A percentile compares a stretch with the other conserved stretches of the same genome.
phyloP scores from a whole-genome alignment of 768 basidiomycete species.

The Naganishia kalamii region DNA sequence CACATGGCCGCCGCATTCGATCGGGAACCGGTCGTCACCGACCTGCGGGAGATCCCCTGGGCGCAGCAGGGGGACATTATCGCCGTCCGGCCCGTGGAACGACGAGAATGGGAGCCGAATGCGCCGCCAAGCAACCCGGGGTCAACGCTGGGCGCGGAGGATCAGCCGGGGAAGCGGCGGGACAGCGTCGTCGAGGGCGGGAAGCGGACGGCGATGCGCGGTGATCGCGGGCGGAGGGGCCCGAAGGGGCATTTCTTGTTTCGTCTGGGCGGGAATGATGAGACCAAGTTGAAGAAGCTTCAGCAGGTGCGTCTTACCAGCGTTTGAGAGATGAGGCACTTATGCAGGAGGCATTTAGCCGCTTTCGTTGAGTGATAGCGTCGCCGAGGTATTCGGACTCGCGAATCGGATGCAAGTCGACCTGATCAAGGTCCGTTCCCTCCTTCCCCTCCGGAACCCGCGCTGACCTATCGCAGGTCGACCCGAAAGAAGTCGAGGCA shows the following conservation, averaged over 20 bases:
- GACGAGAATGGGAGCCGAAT: slow-evolving; percentile 10
- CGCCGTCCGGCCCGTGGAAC: slow-evolving; percentile 14
- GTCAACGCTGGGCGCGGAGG: not conserved
- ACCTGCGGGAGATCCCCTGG: slow-evolving; percentile 21
- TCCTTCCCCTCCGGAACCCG: no score
- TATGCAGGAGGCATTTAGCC: not conserved
- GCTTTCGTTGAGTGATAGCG: slow-evolving; percentile 6
- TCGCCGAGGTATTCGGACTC: not conserved
- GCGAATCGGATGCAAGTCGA: slow-evolving; percentile 20
- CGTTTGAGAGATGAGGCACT: slow-evolving; percentile 58
- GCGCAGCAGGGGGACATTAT: slow-evolving; percentile 25
- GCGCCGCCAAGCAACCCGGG: not conserved
- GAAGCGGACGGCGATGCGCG: not conserved
- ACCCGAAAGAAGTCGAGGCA: slow-evolving; percentile 50
- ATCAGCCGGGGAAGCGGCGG: not conserved
- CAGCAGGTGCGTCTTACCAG: slow-evolving; percentile 63
- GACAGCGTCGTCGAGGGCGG: not conserved
- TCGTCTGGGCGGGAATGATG: slow-evolving; percentile 17
- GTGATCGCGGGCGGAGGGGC: not conserved
- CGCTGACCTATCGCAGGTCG: no score
- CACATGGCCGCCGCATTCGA: slow-evolving; percentile 23
- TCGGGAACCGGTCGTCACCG: slow-evolving; percentile 20
- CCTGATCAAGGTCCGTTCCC: not conserved
- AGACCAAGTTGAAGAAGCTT: slow-evolving; percentile 43
- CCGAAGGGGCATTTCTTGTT: slow-evolving; percentile 24